Evolutionary conservation across 331 rosid species (phyloP).

Genomic region (Prunus yedoensis): DNA sequence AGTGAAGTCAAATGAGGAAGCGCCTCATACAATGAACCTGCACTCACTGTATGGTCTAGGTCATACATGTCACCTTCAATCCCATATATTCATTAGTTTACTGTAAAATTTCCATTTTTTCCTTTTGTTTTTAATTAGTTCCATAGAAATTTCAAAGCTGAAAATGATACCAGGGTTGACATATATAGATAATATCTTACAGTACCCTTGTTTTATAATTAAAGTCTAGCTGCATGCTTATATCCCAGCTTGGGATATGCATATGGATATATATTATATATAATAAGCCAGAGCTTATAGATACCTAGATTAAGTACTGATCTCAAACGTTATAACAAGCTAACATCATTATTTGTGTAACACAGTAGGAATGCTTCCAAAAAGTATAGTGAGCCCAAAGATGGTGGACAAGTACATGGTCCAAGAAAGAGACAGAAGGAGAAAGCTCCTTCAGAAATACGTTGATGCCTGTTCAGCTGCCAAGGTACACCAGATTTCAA

Average conservation of each 20-base stretch:
- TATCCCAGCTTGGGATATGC: too few species aligned
- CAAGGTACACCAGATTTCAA: slow-evolving; percentile 22
- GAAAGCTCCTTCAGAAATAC: slow-evolving; percentile 39
- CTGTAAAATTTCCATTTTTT: too few species aligned
- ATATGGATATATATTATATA: too few species aligned
- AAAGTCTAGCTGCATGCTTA: too few species aligned
- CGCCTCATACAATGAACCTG: not conserved
- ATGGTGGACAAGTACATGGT: slow-evolving; percentile 25
- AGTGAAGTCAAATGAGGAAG: not conserved
- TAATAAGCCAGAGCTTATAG: too few species aligned
- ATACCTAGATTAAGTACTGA: too few species aligned
- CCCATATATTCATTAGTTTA: too few species aligned
- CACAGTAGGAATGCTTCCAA: slow-evolving; percentile 51
- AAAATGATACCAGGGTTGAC: not conserved
- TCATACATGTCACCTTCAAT: too few species aligned
- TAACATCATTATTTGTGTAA: not conserved
- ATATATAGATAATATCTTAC: not conserved
- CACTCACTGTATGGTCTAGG: not conserved
- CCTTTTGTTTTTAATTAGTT: too few species aligned
- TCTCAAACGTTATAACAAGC: too few species aligned
- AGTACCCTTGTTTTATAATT: not conserved
- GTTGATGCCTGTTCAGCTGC: slow-evolving; percentile 35
- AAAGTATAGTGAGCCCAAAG: slow-evolving; percentile 30
- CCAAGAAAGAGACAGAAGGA: slow-evolving; percentile 31
- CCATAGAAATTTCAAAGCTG: not conserved